Conservation (phyloP, 2,329 filamentous ascomycete genomes). For the Cryphonectria naterciae region DNA sequence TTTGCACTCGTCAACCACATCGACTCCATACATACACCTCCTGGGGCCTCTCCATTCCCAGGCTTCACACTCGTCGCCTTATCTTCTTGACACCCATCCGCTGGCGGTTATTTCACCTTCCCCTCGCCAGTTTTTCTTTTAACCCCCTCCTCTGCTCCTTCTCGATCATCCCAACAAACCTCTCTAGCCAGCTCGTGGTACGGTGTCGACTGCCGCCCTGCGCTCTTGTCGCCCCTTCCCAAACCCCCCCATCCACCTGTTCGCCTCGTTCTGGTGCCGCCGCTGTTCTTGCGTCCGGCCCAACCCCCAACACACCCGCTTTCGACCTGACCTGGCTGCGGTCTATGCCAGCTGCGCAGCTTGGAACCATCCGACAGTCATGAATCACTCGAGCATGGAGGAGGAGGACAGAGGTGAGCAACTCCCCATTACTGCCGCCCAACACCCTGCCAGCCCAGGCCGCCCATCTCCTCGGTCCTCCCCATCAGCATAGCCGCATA, state of each 20-base stretch:
- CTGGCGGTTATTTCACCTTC: background rate
- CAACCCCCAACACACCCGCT: background rate
- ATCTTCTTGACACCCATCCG: background rate
- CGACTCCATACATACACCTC: background rate
- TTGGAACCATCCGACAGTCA: background rate
- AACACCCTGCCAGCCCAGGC: background rate
- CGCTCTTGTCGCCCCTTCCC: conserved; percentile 12
- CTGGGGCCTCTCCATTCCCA: background rate
- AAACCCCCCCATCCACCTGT: background rate
- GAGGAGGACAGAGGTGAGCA: conserved; percentile 12
- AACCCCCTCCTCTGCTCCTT: background rate
- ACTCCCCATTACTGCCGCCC: background rate
- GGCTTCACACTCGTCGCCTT: background rate
- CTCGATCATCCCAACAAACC: background rate
- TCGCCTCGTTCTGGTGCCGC: conserved; percentile 1
- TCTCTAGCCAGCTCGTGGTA: background rate
- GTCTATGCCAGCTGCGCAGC: background rate
- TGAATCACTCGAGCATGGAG: background rate
- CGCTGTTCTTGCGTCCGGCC: background rate
- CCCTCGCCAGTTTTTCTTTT: background rate
- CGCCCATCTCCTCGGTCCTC: background rate
- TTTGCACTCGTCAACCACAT: background rate
- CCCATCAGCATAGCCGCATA: background rate
- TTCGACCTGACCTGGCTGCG: background rate
- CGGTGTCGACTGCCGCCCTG: background rate